Conservation (phyloP, 495 filamentous ascomycete genomes). For the Neurospora sp. region DNA sequence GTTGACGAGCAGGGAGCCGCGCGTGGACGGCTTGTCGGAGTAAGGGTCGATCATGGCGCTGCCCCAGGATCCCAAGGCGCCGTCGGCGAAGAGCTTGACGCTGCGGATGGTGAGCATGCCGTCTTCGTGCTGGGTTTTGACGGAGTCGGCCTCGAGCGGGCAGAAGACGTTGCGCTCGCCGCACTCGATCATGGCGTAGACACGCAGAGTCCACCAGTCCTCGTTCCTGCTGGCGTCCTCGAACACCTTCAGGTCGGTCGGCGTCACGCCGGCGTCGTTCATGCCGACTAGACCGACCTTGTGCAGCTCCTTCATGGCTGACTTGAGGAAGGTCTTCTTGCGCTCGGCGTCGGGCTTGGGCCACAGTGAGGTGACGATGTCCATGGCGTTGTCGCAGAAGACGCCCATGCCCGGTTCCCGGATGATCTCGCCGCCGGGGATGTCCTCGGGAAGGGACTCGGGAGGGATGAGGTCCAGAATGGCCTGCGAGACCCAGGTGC, state of each 20-base stretch:
- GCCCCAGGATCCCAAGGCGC: conserved; percentile 55
- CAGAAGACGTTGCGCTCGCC: conserved; percentile 50
- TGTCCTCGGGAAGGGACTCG: conserved; percentile 34
- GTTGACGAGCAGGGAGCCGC: conserved; percentile 52
- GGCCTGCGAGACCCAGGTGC: conserved; percentile 51
- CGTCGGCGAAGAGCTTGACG: conserved; percentile 55
- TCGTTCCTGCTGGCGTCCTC: conserved; percentile 34
- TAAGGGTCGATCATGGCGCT: conserved; percentile 55
- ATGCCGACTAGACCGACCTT: conserved; percentile 51
- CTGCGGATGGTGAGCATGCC: conserved; percentile 40
- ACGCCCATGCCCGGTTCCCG: conserved; percentile 49
- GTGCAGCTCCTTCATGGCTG: conserved; percentile 48
- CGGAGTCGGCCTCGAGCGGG: conserved; percentile 32
- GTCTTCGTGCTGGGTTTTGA: conserved; percentile 26
- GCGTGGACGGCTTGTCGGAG: conserved; percentile 42
- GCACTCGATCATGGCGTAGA: conserved; percentile 58
- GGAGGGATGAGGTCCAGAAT: conserved; percentile 45
- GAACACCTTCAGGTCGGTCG: conserved; percentile 40
- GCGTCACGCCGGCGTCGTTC: conserved; percentile 50
- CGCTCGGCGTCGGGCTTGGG: conserved; percentile 39
- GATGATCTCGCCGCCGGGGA: conserved; percentile 51
- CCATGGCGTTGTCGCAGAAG: conserved; percentile 62
- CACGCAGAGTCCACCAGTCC: conserved; percentile 43
- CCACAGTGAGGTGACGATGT: conserved; percentile 43
- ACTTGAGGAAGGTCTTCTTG: conserved; percentile 39